These are phyloP conservation scores for Ustilago sp. DNA, from an alignment of 1,284 basidiomycete genomes.

Conservation along the genomic window DNA sequence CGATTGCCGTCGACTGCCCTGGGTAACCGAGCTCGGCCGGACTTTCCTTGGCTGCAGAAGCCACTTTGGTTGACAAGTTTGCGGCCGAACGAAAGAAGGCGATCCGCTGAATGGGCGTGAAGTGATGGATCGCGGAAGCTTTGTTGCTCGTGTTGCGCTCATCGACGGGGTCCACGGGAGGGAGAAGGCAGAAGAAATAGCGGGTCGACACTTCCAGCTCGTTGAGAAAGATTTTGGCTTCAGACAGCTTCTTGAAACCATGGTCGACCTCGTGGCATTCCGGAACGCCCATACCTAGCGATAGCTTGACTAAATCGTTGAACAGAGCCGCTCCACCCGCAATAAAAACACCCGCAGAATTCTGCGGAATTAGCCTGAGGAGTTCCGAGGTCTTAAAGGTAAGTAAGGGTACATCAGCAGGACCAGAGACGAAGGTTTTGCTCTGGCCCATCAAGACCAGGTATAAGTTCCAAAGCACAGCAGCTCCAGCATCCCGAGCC, in stretches of 20 bases:
- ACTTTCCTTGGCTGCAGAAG: slow-evolving; percentile 8
- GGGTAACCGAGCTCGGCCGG: slow-evolving; percentile 11
- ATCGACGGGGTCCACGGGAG: neutral
- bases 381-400: neutral
- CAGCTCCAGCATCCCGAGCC: slow-evolving; percentile 7
- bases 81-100: slow-evolving; percentile 24
- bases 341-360: neutral
- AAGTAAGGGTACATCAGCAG: slow-evolving; percentile 1
- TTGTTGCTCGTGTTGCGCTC: neutral
- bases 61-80: slow-evolving; percentile 24
- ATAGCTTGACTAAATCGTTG: slow-evolving; percentile 1
- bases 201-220: slow-evolving; percentile 14
- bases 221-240: slow-evolving; percentile 13
- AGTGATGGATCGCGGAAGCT: slow-evolving; percentile 8
- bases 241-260: neutral
- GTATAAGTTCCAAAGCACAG: slow-evolving; percentile 25
- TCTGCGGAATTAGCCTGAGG: neutral
- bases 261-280: neutral
- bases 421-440: neutral
- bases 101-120: slow-evolving; percentile 11
- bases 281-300: neutral
- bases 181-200: slow-evolving; percentile 24
- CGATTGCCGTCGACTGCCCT: neutral
- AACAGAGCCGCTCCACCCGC: slow-evolving; percentile 11
- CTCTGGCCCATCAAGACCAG: slow-evolving; percentile 14